These are phyloP conservation scores for Coriaria nepalensis DNA, from an alignment of 306 rosid genomes.

Conservation along the genomic window DNA sequence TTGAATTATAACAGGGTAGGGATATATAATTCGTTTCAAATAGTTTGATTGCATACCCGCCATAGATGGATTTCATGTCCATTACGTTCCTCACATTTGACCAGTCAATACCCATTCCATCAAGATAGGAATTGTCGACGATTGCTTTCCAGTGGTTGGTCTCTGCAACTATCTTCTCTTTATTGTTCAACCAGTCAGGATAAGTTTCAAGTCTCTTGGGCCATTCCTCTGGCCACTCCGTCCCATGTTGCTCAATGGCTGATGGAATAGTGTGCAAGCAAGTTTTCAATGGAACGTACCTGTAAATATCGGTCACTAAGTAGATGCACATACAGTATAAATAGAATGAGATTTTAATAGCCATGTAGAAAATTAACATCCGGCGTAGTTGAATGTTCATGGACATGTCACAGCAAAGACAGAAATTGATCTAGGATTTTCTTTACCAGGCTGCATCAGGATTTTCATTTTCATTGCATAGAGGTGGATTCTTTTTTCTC, in stretches of 20 bases:
- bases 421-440: background rate
- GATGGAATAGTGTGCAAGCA: constrained; percentile 80
- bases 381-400: too few relatives aligned
- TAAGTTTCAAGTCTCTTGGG: constrained; percentile 74
- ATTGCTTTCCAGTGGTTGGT: constrained; percentile 73
- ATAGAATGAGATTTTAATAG: too few relatives aligned
- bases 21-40: constrained; percentile 7
- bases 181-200: constrained; percentile 73
- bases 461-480: constrained; percentile 81
- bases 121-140: constrained; percentile 67
- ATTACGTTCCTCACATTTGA: constrained; percentile 65
- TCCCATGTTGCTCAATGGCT: constrained; percentile 77
- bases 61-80: constrained; percentile 93
- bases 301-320: constrained; percentile 14
- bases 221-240: constrained; percentile 99
- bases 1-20: constrained; percentile 10
- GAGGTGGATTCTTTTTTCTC: constrained; percentile 71
- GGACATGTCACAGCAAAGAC: too few relatives aligned
- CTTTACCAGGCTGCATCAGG: constrained; percentile 91
- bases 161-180: constrained; percentile 62
- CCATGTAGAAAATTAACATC: too few relatives aligned
- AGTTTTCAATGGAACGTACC: constrained; percentile 58
- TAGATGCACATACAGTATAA: background rate
- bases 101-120: constrained; percentile 90
- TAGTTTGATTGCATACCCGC: constrained; percentile 59